Conservation (phyloP, 2,329 filamentous ascomycete genomes). For the Sporothrix pallida region DNA sequence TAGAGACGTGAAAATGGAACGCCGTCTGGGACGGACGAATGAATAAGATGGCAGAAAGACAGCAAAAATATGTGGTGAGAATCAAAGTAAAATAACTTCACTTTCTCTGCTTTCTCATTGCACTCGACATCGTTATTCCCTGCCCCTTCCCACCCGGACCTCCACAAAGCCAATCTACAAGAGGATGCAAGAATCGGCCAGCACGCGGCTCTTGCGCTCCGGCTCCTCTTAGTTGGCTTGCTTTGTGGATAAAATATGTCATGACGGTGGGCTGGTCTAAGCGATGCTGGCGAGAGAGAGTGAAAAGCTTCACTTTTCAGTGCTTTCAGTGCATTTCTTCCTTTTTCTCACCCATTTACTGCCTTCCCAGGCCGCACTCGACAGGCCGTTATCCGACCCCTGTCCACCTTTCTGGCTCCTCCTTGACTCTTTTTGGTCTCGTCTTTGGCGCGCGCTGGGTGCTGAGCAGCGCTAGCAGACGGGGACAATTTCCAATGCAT, state of each 20-base stretch:
- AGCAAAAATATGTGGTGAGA: neutral
- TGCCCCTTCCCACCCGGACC: neutral
- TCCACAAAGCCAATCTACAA: slow-evolving; percentile 23
- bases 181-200: slow-evolving; percentile 14
- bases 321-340: neutral
- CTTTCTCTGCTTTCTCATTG: neutral
- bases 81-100: no score
- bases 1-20: no score
- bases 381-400: neutral
- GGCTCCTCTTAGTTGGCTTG: neutral
- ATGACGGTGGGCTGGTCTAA: neutral
- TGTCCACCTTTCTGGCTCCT: neutral
- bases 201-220: slow-evolving; percentile 3
- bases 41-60: neutral
- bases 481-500: slow-evolving; percentile 27
- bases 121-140: neutral
- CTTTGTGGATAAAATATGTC: neutral
- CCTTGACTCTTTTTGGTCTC: no score
- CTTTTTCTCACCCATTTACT: no score
- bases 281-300: neutral
- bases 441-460: neutral
- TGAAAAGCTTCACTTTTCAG: neutral
- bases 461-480: neutral
- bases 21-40: no score
- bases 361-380: no score